phyloP scores from a whole-genome alignment of 495 filamentous ascomycete species.

The Penicillium taxi region DNA sequence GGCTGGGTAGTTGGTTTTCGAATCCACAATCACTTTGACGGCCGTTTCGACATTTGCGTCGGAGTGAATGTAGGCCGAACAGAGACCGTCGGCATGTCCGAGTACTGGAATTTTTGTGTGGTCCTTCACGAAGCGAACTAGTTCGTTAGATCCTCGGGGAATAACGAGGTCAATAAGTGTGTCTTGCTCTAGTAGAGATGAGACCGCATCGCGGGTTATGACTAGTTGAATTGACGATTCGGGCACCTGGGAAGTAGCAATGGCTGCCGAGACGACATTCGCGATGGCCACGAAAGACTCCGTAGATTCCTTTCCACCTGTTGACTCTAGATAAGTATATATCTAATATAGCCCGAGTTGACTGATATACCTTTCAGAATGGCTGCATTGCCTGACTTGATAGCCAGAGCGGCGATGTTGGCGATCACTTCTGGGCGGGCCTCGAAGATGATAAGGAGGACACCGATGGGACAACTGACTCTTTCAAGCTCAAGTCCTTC shows the following conservation, averaged over 20 bases:
- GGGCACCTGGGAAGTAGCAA: conserved; percentile 70
- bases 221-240: conserved; percentile 86
- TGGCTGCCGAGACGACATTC: conserved; percentile 69
- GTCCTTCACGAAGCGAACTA: conserved; percentile 83
- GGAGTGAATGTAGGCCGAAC: conserved; percentile 76
- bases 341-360: neutral
- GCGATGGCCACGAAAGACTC: conserved; percentile 89
- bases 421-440: conserved; percentile 97
- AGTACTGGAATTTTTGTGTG: conserved; percentile 92
- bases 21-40: conserved; percentile 74
- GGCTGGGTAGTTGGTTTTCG: conserved; percentile 91
- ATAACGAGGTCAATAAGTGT: conserved; percentile 90
- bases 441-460: conserved; percentile 95
- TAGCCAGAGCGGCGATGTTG: conserved; percentile 92
- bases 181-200: conserved; percentile 74
- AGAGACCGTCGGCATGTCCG: conserved; percentile 93
- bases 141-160: conserved; percentile 84
- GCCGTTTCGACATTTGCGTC: conserved; percentile 68
- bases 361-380: conserved; percentile 75
- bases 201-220: conserved; percentile 80
- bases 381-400: conserved; percentile 96
- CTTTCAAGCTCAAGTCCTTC: conserved; percentile 77
- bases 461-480: conserved; percentile 88
- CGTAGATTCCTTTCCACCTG: conserved; percentile 88
- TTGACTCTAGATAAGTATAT: conserved; percentile 2